Conservation (phyloP, 2,329 filamentous ascomycete species). For the Fusarium pilosicola region DNA sequence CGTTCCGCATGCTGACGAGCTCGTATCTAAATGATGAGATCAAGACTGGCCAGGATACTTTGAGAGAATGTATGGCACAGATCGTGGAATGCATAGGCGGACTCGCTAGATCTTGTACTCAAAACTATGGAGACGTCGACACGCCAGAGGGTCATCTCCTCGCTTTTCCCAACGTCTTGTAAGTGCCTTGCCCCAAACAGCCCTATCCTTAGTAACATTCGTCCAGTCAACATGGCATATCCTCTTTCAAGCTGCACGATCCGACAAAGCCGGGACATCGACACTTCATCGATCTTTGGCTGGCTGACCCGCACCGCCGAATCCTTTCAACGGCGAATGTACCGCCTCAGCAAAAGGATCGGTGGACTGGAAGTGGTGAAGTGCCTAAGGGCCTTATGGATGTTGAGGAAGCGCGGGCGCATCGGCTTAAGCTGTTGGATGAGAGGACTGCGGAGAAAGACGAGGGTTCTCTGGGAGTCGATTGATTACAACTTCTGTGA, state of each 20-base stretch:
- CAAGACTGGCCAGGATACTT: not conserved
- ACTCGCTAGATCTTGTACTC: not conserved
- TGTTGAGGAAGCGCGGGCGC: not conserved
- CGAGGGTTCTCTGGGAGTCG: rapidly evolving
- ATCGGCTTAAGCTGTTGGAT: not conserved
- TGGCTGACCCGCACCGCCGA: not conserved
- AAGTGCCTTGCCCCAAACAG: not conserved
- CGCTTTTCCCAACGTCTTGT: conserved; percentile 1
- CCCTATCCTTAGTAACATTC: not conserved
- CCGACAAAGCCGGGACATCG: not conserved
- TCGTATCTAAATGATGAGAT: not conserved
- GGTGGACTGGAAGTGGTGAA: not conserved
- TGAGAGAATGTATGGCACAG: not conserved
- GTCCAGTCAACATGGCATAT: not conserved
- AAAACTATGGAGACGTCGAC: not conserved
- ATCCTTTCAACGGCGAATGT: not conserved
- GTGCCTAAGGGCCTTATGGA: not conserved
- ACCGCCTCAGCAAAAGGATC: not conserved
- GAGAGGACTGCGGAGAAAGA: not conserved
- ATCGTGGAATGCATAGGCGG: not conserved
- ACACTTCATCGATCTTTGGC: not conserved
- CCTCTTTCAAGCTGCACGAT: not conserved
- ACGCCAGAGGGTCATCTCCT: not conserved
- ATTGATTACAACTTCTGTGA: not conserved
- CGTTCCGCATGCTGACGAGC: not conserved